Evolutionary conservation across 768 basidiomycete genomes (phyloP).

Genomic region (Auricularia sp.): DNA sequence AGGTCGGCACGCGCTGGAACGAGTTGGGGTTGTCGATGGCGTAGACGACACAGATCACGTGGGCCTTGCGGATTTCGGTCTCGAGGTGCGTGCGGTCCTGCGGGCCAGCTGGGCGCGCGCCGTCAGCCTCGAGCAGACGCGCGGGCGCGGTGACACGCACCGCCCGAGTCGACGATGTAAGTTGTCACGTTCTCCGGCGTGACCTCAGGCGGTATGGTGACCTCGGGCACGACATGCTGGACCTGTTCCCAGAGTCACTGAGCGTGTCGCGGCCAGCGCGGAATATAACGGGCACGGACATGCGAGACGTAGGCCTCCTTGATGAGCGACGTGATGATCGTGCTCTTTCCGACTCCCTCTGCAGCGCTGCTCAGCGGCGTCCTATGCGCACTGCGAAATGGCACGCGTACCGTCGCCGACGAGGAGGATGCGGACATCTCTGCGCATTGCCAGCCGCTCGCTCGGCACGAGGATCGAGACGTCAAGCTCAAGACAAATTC

Average conservation of each 20-base stretch:
- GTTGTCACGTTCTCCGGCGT: conserved; percentile 97
- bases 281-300: conserved; percentile 35
- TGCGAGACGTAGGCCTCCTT: conserved; percentile 90
- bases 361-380: conserved; percentile 11
- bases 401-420: conserved; percentile 76
- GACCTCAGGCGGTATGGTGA: conserved; percentile 95
- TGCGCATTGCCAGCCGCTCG: conserved; percentile 43
- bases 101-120: conserved; percentile 51
- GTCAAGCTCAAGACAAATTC: not conserved
- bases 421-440: conserved; percentile 89
- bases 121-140: not conserved
- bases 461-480: not conserved
- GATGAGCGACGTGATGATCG: conserved; percentile 92
- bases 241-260: conserved; percentile 42
- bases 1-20: conserved; percentile 95
- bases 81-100: conserved; percentile 84
- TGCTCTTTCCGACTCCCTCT: conserved; percentile 98
- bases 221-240: conserved; percentile 90
- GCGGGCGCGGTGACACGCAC: conserved; percentile 35
- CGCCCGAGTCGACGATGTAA: conserved; percentile 94
- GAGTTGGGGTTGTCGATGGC: conserved; percentile 93
- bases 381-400: conserved; percentile 2
- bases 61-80: conserved; percentile 91
- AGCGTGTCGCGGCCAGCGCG: not conserved
- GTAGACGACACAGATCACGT: conserved; percentile 97